Percentiles rank a stretch among this genome's conserved stretches.
phyloP scores from a whole-genome alignment of 116 monocot genomes.

The Phalaenopsis hybrid region DNA sequence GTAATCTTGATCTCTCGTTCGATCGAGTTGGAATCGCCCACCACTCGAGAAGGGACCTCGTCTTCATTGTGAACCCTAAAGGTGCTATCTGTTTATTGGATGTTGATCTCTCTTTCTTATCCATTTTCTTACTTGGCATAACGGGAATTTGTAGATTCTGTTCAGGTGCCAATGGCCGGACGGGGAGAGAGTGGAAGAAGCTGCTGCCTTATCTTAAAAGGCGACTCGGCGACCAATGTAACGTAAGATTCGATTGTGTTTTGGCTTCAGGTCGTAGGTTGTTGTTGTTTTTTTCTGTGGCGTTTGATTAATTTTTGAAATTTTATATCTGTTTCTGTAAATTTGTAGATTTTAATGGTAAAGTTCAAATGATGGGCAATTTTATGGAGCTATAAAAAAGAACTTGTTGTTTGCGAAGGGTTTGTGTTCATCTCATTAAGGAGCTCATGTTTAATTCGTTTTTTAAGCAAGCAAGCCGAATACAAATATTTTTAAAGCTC shows the following conservation, averaged over 20 bases:
- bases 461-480: too few species aligned
- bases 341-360: neutral
- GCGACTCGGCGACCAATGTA: conserved; percentile 50
- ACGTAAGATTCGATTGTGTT: conserved; percentile 20
- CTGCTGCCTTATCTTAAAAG: conserved; percentile 51
- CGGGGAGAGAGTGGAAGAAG: conserved; percentile 77
- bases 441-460: too few species aligned
- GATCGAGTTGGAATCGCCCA: conserved; percentile 16
- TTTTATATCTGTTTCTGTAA: neutral
- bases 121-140: neutral
- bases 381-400: neutral
- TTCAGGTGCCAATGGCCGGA: conserved; percentile 71
- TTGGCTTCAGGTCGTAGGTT: neutral
- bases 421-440: too few species aligned
- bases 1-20: conserved; percentile 31
- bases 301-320: neutral
- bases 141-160: neutral
- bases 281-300: neutral
- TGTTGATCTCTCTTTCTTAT: neutral
- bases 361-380: neutral
- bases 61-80: conserved; percentile 67
- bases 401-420: too few species aligned
- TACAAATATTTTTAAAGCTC: too few species aligned
- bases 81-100: conserved; percentile 15
- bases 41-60: conserved; percentile 34